Percentiles rank a stretch among this genome's conserved stretches.
Conservation (phyloP, 192 early-diverging fungal genomes). For the Spizellomyces sp. region DNA sequence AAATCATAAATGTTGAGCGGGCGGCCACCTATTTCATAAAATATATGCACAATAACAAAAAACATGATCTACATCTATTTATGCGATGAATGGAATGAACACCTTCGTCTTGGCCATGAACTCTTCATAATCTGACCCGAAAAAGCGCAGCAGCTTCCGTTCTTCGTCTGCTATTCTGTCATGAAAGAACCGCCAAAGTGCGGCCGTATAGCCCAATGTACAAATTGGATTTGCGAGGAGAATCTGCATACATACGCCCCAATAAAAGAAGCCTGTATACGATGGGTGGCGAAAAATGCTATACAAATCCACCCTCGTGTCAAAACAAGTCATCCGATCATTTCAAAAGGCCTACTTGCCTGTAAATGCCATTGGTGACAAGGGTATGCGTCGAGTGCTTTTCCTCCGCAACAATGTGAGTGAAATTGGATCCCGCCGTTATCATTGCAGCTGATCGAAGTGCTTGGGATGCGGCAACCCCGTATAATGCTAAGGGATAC, state of each 20-base stretch:
- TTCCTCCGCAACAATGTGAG: slow-evolving; percentile 73
- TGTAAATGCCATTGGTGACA: slow-evolving; percentile 87
- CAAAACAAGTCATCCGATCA: background rate
- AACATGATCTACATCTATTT: background rate
- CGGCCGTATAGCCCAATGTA: slow-evolving; percentile 63
- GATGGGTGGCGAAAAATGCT: slow-evolving; percentile 88
- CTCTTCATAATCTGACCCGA: slow-evolving; percentile 73
- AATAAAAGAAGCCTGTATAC: slow-evolving; percentile 95
- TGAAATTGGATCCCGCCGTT: slow-evolving; percentile 81
- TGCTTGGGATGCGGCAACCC: slow-evolving; percentile 70
- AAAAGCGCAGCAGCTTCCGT: slow-evolving; percentile 69
- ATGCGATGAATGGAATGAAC: slow-evolving; percentile 59
- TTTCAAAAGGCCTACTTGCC: slow-evolving; percentile 42
- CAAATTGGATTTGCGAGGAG: slow-evolving; percentile 81
- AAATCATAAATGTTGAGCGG: too few species aligned
- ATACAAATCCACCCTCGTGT: background rate
- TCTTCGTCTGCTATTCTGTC: slow-evolving; percentile 83
- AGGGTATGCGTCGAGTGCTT: slow-evolving; percentile 75
- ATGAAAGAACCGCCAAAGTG: slow-evolving; percentile 74
- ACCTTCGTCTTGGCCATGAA: slow-evolving; percentile 70
- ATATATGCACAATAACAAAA: too few species aligned
- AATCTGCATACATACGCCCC: slow-evolving; percentile 79
- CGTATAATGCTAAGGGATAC: slow-evolving; percentile 50
- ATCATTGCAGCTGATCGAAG: slow-evolving; percentile 86
- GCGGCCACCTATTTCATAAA: too few species aligned